phyloP scores from a whole-genome alignment of 306 rosid species.

The Gillenia trifoliata region DNA sequence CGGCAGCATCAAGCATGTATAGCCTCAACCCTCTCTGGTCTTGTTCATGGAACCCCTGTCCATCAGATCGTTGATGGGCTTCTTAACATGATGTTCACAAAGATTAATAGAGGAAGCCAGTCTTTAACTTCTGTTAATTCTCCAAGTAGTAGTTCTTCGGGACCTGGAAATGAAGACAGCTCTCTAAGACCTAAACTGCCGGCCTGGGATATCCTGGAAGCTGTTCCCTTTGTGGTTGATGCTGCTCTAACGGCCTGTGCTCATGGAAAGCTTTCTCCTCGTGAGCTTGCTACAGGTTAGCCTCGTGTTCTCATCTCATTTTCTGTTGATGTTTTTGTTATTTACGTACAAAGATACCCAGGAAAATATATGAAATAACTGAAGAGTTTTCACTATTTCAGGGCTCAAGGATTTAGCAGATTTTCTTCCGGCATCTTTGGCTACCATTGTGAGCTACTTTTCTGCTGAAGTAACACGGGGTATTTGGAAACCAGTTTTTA shows the following conservation, averaged over 20 bases:
- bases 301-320: constrained; percentile 9
- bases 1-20: constrained; percentile 96
- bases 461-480: constrained; percentile 96
- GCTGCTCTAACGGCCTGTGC: constrained; percentile 98
- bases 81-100: constrained; percentile 85
- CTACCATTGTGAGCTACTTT: constrained; percentile 92
- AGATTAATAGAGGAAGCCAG: constrained; percentile 63
- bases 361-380: not conserved
- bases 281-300: constrained; percentile 93
- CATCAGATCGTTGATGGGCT: constrained; percentile 95
- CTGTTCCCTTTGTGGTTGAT: constrained; percentile 92
- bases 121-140: constrained; percentile 57
- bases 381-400: constrained; percentile 23
- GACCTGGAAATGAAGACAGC: constrained; percentile 68
- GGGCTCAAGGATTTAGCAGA: constrained; percentile 98
- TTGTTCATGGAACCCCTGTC: constrained; percentile 89
- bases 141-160: constrained; percentile 90
- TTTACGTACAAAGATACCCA: not conserved
- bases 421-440: constrained; percentile 95
- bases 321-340: constrained; percentile 11
- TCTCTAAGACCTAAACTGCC: constrained; percentile 76
- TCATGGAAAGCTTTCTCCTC: constrained; percentile 92
- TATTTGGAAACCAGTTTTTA: constrained; percentile 86
- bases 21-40: constrained; percentile 94
- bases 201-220: constrained; percentile 97